Evolutionary conservation across 352 stramenopile genomes (phyloP).

Genomic region (Peronospora belbahrii): DNA sequence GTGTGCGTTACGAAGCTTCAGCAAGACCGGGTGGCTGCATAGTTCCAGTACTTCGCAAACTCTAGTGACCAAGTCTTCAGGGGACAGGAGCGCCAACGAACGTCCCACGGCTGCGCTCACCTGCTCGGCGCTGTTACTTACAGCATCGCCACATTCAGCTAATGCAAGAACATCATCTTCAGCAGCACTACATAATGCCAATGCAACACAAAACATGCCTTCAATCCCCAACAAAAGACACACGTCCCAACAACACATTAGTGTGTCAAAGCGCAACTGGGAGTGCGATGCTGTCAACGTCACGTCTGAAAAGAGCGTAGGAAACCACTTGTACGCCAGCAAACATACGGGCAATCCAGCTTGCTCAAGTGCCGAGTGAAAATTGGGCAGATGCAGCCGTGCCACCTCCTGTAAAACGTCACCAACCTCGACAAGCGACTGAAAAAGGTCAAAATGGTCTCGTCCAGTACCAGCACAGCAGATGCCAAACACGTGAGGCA

Average conservation of each 20-base stretch:
- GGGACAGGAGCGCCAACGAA: constrained; percentile 38
- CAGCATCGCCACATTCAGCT: constrained; percentile 12
- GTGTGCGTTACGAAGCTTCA: constrained; percentile 74
- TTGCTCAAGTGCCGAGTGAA: constrained; percentile 44
- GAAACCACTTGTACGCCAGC: constrained; percentile 86
- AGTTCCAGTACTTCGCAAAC: constrained; percentile 78
- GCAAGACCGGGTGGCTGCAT: constrained; percentile 61
- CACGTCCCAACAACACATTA: constrained; percentile 73
- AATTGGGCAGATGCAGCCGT: constrained; percentile 54
- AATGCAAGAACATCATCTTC: constrained; percentile 50
- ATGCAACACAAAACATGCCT: constrained; percentile 65
- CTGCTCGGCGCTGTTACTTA: constrained; percentile 44
- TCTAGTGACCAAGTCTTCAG: constrained; percentile 58
- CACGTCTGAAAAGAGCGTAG: constrained; percentile 80
- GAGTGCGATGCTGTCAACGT: constrained; percentile 67
- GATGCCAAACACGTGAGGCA: constrained; percentile 75
- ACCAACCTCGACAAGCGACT: constrained; percentile 63
- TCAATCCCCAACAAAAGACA: constrained; percentile 74
- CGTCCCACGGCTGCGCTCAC: constrained; percentile 56
- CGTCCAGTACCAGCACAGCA: constrained; percentile 27
- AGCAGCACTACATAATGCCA: constrained; percentile 59
- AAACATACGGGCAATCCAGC: constrained; percentile 65
- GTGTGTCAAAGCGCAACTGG: constrained; percentile 64
- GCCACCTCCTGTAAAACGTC: constrained; percentile 67
- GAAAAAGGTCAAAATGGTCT: constrained; percentile 66